Conservation (phyloP, 371 early-diverging fungal genomes). For the Furculomyces boomerangus region DNA sequence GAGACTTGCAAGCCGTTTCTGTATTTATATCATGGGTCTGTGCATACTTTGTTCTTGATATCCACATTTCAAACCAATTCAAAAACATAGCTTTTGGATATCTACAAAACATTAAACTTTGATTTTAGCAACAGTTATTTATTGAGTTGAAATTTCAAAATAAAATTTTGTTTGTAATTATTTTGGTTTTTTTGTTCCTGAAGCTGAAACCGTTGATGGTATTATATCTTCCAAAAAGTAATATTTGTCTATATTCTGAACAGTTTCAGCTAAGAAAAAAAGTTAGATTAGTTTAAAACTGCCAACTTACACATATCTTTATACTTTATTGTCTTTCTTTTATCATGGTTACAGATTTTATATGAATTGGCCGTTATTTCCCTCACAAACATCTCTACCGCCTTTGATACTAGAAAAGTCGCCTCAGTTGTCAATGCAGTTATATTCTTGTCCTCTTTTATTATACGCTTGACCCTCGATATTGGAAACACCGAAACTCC, state of each 20-base stretch:
- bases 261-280: neutral
- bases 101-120: neutral
- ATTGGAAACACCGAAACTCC: constrained; percentile 44
- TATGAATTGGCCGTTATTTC: neutral
- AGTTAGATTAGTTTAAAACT: neutral
- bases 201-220: too few relatives aligned
- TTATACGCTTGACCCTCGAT: constrained; percentile 63
- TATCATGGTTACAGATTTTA: neutral
- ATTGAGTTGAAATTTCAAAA: too few relatives aligned
- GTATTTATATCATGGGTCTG: neutral
- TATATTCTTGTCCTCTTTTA: constrained; percentile 49
- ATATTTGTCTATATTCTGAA: neutral
- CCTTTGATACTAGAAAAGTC: neutral
- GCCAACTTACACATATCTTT: neutral
- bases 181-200: too few relatives aligned
- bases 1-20: neutral
- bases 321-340: neutral
- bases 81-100: neutral
- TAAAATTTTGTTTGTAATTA: too few relatives aligned
- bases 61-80: neutral
- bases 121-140: neutral
- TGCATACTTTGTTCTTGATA: neutral
- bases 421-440: neutral
- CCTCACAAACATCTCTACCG: neutral
- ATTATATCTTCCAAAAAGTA: neutral